Percentiles rank a stretch among this genome's conserved stretches.
Conservation (phyloP, 2,329 filamentous ascomycete genomes). For the Moelleriella libera region DNA sequence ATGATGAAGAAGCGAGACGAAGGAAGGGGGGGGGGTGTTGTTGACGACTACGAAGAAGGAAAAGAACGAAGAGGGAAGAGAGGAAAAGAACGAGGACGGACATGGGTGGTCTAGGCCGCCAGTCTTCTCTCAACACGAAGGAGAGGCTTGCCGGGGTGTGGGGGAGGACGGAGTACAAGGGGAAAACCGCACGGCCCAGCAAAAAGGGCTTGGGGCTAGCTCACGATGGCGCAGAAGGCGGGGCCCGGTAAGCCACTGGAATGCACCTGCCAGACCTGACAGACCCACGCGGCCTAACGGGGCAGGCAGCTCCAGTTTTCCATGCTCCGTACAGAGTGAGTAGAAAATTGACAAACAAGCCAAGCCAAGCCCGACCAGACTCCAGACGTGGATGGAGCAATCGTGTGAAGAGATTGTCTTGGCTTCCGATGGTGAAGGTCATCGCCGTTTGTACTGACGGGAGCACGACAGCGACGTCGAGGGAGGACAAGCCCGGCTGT, state of each 20-base stretch:
- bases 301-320: not conserved
- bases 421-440: too few relatives aligned
- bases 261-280: not conserved
- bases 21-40: not conserved
- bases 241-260: not conserved
- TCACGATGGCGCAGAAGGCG: not conserved
- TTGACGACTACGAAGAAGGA: not conserved
- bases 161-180: conserved; percentile 3
- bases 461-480: too few relatives aligned
- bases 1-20: not conserved
- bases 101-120: not conserved
- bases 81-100: not conserved
- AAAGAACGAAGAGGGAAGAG: not conserved
- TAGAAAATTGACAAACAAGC: not conserved
- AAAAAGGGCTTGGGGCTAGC: not conserved
- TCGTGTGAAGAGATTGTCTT: not conserved
- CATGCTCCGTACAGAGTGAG: not conserved
- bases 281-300: not conserved
- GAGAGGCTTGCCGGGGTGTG: not conserved
- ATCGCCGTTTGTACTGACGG: too few relatives aligned
- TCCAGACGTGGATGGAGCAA: not conserved
- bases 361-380: not conserved
- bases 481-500: too few relatives aligned
- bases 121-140: not conserved
- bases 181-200: not conserved